phyloP scores from a whole-genome alignment of 306 rosid genomes.

The Citrullus colocynthis region DNA sequence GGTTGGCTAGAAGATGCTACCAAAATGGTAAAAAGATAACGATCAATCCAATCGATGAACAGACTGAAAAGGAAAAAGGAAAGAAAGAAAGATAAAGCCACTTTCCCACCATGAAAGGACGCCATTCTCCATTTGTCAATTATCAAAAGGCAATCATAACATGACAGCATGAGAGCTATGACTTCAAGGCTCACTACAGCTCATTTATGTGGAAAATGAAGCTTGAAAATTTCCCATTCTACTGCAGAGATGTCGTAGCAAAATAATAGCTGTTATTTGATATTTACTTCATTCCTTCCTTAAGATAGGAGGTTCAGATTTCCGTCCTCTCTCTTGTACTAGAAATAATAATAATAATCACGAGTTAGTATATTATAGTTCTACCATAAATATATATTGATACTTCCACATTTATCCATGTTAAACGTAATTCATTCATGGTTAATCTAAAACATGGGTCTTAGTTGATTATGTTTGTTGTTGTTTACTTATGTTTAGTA shows the following conservation, averaged over 20 bases:
- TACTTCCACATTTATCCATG: not conserved
- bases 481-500: too few species aligned
- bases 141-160: not conserved
- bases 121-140: not conserved
- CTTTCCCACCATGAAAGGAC: constrained; percentile 3
- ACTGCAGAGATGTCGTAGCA: not conserved
- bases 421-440: too few species aligned
- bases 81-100: not conserved
- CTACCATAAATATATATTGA: not conserved
- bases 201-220: not conserved
- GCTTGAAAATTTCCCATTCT: not conserved
- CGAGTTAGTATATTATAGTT: not conserved
- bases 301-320: too few species aligned
- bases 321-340: too few species aligned
- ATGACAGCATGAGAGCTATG: not conserved
- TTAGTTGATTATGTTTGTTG: too few species aligned
- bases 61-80: not conserved
- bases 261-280: not conserved
- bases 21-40: constrained; percentile 1
- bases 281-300: too few species aligned
- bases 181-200: not conserved
- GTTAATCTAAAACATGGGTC: too few species aligned
- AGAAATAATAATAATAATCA: too few species aligned
- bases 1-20: not conserved
- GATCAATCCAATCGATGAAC: not conserved